Conservation (phyloP, 441 rosid species). For the Breynia disticha region DNA sequence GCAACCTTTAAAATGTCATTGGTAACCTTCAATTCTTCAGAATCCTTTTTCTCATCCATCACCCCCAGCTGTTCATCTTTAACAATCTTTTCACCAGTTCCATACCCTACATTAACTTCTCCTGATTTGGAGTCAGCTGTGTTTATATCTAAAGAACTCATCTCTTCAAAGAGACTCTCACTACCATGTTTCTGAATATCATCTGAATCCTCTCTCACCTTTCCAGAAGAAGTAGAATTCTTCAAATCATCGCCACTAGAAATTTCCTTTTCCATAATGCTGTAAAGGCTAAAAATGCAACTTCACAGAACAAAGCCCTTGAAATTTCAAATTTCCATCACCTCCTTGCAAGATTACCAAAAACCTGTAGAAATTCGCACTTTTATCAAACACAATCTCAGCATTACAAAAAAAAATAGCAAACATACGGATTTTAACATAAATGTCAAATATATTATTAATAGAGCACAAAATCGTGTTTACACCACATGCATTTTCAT, state of each 20-base stretch:
- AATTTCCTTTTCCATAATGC: slow-evolving; percentile 19
- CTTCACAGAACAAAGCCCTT: slow-evolving; percentile 13
- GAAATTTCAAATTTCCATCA: slow-evolving; percentile 6
- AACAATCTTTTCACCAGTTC: slow-evolving; percentile 13
- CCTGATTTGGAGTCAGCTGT: slow-evolving; percentile 10
- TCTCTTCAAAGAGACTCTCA: slow-evolving; percentile 16
- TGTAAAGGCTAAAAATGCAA: slow-evolving; percentile 8
- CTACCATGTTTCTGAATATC: slow-evolving; percentile 17
- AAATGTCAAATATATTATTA: no score
- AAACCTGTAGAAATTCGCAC: slow-evolving; percentile 18
- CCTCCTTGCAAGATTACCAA: neutral
- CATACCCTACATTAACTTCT: slow-evolving; percentile 11
- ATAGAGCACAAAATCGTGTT: no score
- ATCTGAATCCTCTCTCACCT: slow-evolving; percentile 14
- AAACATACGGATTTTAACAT: no score
- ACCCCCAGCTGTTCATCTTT: slow-evolving; percentile 13
- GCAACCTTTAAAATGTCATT: slow-evolving; percentile 17
- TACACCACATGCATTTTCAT: no score
- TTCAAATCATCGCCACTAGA: slow-evolving; percentile 5
- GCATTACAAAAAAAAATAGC: no score
- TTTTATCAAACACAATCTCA: no score
- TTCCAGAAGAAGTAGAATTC: slow-evolving; percentile 19
- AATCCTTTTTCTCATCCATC: slow-evolving; percentile 4
- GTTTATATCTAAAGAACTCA: slow-evolving; percentile 17
- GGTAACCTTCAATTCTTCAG: neutral